A percentile compares a stretch with the other conserved stretches of the same genome.
Conservation (phyloP, 2,329 filamentous ascomycete species). For the Ceratocystiopsis minuta region DNA sequence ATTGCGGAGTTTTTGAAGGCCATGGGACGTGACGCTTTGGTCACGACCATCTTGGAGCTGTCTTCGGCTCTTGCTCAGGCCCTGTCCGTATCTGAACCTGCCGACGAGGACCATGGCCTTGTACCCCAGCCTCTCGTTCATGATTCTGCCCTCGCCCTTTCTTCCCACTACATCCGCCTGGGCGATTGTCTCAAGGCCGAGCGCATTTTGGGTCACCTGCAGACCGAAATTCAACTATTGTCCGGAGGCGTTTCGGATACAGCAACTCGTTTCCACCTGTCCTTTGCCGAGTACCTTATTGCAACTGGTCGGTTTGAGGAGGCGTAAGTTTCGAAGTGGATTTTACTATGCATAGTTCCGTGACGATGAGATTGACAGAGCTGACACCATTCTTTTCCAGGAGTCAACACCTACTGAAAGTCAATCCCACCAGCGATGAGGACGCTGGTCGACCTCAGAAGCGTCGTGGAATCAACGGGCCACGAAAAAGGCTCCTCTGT, state of each 20-base stretch:
- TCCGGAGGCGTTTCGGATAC: no score
- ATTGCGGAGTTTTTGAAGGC: slow-evolving; percentile 33
- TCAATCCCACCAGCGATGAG: not conserved
- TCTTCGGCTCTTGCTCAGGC: slow-evolving; percentile 12
- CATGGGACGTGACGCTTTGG: slow-evolving; percentile 28
- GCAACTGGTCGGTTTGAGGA: slow-evolving; percentile 47
- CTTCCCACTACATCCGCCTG: slow-evolving; percentile 33
- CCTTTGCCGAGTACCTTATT: slow-evolving; percentile 57
- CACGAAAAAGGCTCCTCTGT: slow-evolving; percentile 1
- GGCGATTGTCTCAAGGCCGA: slow-evolving; percentile 32
- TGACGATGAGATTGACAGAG: no score
- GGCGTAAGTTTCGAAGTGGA: slow-evolving; percentile 22
- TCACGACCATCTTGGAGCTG: slow-evolving; percentile 29
- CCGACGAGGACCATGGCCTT: no score
- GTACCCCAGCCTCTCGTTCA: slow-evolving; percentile 16
- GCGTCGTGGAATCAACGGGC: not conserved
- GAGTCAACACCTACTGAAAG: slow-evolving; percentile 5
- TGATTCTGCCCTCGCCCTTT: slow-evolving; percentile 29
- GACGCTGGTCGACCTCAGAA: not conserved
- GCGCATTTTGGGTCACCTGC: no score
- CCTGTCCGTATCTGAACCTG: no score
- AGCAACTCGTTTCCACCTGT: slow-evolving; percentile 37
- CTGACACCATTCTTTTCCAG: not conserved
- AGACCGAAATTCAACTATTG: no score
- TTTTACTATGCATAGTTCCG: no score